Base-by-base conservation (phyloP, 495 filamentous ascomycete genomes). In the Filosporella fistucella region DNA sequence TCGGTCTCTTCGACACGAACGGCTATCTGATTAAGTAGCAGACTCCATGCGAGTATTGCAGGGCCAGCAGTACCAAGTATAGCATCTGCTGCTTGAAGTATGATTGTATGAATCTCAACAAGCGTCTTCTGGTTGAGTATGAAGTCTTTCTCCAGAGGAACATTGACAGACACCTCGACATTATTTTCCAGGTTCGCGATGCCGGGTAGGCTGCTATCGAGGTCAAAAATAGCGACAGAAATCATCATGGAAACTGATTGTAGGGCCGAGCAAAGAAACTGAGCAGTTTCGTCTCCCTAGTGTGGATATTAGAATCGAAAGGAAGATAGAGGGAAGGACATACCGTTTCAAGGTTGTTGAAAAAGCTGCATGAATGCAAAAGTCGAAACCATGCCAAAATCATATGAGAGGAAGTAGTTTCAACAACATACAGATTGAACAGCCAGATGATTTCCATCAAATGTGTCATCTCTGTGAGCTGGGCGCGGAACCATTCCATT, bases 361-460 rank as follows among this genome's bases (percentile, higher is more conserved):
- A 67, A 56, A 91, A 93, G 40, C 62, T 63, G 58, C 75, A 79
- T 2, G 78, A 70, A 21, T 62, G 60, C 74, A 91, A 80, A 21
- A 95, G 62, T 7, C 71, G 63, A 43, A 91, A 88, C 91, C 91
- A 96, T 43, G 75, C 67, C 6, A 85, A 62, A 6, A 94, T 57
- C 12, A 81, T 63, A 11, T 71, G 66, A 2, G 78, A 69, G 13
- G 78, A 74, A n/a, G 82, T 76, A 16, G 80, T 61, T 29, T 69
- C 70, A 3, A 65, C 57, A 4, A 70, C 70, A 4, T 73, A 62
- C 34, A 86, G 82, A 36, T 91, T 58, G 20, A 84, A 70, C 33
- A 86, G 72, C 48, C 94, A 88, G 33, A 89, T 61, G 10, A 89
- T 66, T 26, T 89, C 79, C 69, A 94, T 68, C 30, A 84, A 74